phyloP scores from a whole-genome alignment of 2,329 filamentous ascomycete species.

The Fusarium decemcellulare region DNA sequence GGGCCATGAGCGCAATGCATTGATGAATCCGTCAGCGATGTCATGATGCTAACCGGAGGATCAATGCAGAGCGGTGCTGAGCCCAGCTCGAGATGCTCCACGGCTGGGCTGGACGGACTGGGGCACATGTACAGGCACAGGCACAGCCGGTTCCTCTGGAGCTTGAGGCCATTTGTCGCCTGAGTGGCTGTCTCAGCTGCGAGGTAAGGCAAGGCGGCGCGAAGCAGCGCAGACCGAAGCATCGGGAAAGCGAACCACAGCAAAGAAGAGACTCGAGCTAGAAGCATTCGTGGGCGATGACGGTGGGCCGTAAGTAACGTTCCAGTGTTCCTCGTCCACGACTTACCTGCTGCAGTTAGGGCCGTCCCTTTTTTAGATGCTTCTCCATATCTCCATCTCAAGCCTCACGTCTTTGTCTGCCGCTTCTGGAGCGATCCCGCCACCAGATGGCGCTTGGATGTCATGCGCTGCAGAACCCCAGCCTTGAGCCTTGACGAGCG shows the following conservation, averaged over 20 bases:
- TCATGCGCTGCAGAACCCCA: constrained; percentile 26
- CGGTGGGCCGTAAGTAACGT: constrained; percentile 42
- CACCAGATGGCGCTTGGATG: constrained; percentile 37
- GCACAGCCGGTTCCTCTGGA: neutral
- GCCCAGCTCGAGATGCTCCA: constrained; percentile 3
- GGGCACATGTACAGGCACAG: neutral
- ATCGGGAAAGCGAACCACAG: constrained; percentile 30
- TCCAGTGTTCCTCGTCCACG: constrained; percentile 33
- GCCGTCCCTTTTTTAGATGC: constrained; percentile 39
- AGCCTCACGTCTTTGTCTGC: constrained; percentile 32
- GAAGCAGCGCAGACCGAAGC: constrained; percentile 27
- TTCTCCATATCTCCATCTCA: constrained; percentile 35
- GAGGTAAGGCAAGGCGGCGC: constrained; percentile 16
- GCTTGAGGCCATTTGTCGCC: constrained; percentile 1
- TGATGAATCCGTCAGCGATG: constrained; percentile 21
- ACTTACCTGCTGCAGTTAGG: constrained; percentile 22
- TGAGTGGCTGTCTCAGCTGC: constrained; percentile 37
- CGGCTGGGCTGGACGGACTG: neutral
- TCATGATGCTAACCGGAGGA: constrained; percentile 26
- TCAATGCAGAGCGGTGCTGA: constrained; percentile 15
- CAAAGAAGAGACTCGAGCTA: constrained; percentile 11
- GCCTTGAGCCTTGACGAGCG: constrained; percentile 11
- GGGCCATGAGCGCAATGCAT: constrained; percentile 6
- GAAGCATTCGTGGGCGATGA: constrained; percentile 36
- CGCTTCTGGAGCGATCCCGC: constrained; percentile 35